phyloP scores from a whole-genome alignment of 2,329 filamentous ascomycete species.

The Ophiostoma australiae region DNA sequence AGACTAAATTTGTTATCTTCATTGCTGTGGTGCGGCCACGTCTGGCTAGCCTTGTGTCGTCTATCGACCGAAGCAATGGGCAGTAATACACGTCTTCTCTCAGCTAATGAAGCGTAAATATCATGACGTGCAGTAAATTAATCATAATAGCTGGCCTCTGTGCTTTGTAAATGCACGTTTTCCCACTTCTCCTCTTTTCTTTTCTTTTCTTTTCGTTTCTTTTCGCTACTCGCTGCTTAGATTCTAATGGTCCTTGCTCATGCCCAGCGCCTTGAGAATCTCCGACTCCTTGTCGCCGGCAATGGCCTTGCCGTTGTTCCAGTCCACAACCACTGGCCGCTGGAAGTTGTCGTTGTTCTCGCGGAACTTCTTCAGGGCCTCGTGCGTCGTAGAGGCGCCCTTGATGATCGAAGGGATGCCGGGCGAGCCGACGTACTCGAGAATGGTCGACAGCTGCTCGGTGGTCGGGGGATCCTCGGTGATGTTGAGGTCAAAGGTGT shows the following conservation, averaged over 20 bases:
- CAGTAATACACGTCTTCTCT: too few species aligned
- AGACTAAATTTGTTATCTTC: background rate
- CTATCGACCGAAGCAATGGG: too few species aligned
- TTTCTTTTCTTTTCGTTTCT: background rate
- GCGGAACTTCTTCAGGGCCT: constrained; percentile 76
- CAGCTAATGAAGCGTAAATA: too few species aligned
- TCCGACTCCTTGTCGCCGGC: constrained; percentile 78
- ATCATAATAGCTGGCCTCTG: too few species aligned
- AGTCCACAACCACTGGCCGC: constrained; percentile 82
- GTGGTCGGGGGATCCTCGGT: constrained; percentile 56
- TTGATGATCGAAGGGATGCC: constrained; percentile 60
- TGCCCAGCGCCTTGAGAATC: constrained; percentile 73
- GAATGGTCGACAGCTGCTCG: constrained; percentile 37
- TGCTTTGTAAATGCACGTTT: too few species aligned
- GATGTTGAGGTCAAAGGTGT: constrained; percentile 71
- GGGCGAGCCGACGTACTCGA: constrained; percentile 53
- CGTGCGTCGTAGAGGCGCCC: constrained; percentile 67
- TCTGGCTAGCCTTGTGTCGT: background rate
- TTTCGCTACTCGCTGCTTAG: background rate
- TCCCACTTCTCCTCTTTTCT: background rate
- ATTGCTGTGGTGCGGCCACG: background rate
- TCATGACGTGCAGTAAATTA: too few species aligned
- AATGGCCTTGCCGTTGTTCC: constrained; percentile 82
- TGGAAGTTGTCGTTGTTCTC: constrained; percentile 64
- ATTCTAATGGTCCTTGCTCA: constrained; percentile 14